Conservation (phyloP, 345 rosid genomes). For the Hypericum perforatum region DNA sequence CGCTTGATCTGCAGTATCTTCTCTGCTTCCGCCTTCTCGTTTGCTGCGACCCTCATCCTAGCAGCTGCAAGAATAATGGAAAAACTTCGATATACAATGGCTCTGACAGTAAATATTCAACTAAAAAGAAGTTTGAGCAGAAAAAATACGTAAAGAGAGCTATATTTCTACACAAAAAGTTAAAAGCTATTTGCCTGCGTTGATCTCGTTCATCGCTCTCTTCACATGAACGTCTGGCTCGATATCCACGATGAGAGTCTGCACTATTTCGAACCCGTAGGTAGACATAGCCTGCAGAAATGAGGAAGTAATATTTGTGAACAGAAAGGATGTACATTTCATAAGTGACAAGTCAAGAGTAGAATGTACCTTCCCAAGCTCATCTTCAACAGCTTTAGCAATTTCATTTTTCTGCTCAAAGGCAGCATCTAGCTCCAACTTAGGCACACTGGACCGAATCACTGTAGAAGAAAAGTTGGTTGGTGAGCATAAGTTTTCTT, state of each 20-base stretch:
- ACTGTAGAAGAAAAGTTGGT: slow-evolving; percentile 4
- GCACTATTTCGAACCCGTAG: slow-evolving; percentile 15
- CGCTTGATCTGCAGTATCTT: slow-evolving; percentile 14
- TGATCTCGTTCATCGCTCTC: slow-evolving; percentile 17
- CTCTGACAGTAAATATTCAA: too few relatives aligned
- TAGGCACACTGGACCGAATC: slow-evolving; percentile 13
- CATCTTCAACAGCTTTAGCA: slow-evolving; percentile 13
- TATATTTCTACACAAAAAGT: background rate
- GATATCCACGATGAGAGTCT: slow-evolving; percentile 13
- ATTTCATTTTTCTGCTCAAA: slow-evolving; percentile 14
- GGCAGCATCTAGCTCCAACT: slow-evolving; percentile 14
- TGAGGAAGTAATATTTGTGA: too few relatives aligned
- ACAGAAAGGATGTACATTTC: too few relatives aligned
- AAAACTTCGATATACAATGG: background rate
- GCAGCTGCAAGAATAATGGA: slow-evolving; percentile 7
- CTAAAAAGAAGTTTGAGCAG: too few relatives aligned
- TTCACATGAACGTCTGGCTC: slow-evolving; percentile 13
- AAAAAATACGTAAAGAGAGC: too few relatives aligned
- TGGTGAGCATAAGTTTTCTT: background rate
- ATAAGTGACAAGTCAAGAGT: too few relatives aligned
- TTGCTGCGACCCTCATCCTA: slow-evolving; percentile 15
- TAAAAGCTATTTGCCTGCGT: slow-evolving; percentile 6
- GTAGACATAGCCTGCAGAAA: slow-evolving; percentile 8
- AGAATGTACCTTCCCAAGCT: slow-evolving; percentile 11
- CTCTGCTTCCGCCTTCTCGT: slow-evolving; percentile 20